Base-by-base conservation (phyloP, 169 alveolate species). In the Cryptosporidium meleagridis region DNA sequence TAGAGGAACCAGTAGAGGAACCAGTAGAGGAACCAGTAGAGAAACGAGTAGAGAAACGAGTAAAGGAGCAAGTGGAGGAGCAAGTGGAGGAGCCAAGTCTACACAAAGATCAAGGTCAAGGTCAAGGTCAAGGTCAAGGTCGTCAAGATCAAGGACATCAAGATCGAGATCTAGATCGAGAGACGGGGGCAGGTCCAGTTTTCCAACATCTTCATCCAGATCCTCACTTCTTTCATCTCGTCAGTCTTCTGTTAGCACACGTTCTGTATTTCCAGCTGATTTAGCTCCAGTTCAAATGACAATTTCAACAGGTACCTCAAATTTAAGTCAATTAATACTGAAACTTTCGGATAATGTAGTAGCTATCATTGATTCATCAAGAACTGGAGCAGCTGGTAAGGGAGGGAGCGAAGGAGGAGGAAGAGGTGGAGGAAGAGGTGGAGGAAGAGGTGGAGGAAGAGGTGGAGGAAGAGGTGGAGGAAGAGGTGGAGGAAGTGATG, bases 101-200 rank as follows among this genome's bases (percentile, higher is more conserved):
- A 5, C 0, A 23, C 21, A 12, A 2, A 16, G 8, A 16, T 53
- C 65, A 14, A 53, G 10, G n/a, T 18, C 65, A 0, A 53, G 3
- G 1, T 18, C 65, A 14, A 18, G 65, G 3, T 53, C 65, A 14
- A 23, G 65, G 35, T 53, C 65, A 1, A 23, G 65, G n/a, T 26
- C 72, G 5, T 62, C 71, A 10, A 62, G 71, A 8, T 62, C 71
- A 21, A 62, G 71, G 48, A 16, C 70, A n/a, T 26, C 72, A 16
- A 65, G 53, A 33, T 18, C 53, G 23, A 37, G 51, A n/a, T 7
- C 51, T 0, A 37, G 33, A 16, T 12, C 72, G 31, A 37, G 31
- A 29, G 3, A 0, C 35, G 7, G 53, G 23, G 6, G 1, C 1
- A 14, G 5, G 23, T 21, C 67, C 1, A 4, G 51, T 7, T 53